Evolutionary conservation across 1,139 yeast genomes (phyloP).

Genomic region (Kurtzmaniella quercitrusa): DNA sequence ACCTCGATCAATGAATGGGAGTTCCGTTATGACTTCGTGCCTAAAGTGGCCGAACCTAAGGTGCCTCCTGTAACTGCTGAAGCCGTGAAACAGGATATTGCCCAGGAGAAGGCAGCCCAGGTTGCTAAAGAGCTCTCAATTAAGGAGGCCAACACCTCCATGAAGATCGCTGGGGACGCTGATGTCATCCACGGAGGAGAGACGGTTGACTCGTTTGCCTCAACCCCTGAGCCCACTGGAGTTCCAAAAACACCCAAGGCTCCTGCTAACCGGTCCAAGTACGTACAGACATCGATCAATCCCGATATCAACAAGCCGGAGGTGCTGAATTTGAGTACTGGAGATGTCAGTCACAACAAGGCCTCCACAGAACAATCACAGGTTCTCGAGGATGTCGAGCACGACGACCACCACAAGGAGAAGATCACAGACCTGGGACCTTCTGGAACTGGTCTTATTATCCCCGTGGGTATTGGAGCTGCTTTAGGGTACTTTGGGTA

Average conservation of each 20-base stretch:
- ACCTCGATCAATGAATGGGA: constrained; percentile 47
- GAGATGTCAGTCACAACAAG: constrained; percentile 35
- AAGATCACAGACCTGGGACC: background rate
- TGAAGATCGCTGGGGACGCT: constrained; percentile 42
- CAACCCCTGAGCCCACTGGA: constrained; percentile 26
- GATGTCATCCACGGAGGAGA: constrained; percentile 45
- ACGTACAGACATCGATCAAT: constrained; percentile 39
- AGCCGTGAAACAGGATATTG: constrained; percentile 48
- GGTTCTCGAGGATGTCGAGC: constrained; percentile 41
- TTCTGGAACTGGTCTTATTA: constrained; percentile 2
- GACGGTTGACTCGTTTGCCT: constrained; percentile 15
- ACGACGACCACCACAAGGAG: constrained; percentile 18
- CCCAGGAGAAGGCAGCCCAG: constrained; percentile 34
- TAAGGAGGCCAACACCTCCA: constrained; percentile 33
- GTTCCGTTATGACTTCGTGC: constrained; percentile 49
- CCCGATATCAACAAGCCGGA: constrained; percentile 38
- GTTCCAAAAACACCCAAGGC: constrained; percentile 12
- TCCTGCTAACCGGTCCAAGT: constrained; percentile 39
- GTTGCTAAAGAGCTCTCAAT: constrained; percentile 41
- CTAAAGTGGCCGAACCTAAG: constrained; percentile 41
- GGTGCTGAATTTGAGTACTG: constrained; percentile 36
- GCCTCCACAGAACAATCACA: constrained; percentile 23
- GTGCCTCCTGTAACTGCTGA: constrained; percentile 50
- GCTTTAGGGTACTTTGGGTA: constrained; percentile 5
- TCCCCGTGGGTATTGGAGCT: constrained; percentile 4